phyloP scores from a whole-genome alignment of 345 rosid genomes.

The Excoecaria agallocha region DNA sequence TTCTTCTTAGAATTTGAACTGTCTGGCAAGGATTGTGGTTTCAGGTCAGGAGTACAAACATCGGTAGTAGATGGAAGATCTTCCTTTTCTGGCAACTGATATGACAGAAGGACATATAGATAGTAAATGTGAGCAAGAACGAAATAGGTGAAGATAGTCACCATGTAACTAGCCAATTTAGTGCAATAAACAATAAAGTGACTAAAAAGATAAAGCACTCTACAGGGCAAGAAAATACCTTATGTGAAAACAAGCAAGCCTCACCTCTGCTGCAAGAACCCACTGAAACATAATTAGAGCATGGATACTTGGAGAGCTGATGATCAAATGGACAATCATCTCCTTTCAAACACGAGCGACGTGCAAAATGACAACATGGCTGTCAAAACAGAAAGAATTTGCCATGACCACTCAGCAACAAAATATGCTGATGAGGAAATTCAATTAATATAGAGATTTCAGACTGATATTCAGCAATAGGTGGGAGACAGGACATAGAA shows the following conservation, averaged over 20 bases:
- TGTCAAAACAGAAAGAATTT: slow-evolving; percentile 40
- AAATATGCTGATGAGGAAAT: slow-evolving; percentile 4
- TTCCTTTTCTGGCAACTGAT: slow-evolving; percentile 38
- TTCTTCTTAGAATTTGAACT: slow-evolving; percentile 31
- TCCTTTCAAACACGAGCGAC: slow-evolving; percentile 83
- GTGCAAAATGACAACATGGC: slow-evolving; percentile 91
- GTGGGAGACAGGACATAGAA: slow-evolving; percentile 5
- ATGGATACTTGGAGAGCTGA: slow-evolving; percentile 78
- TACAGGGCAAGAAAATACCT: slow-evolving; percentile 44
- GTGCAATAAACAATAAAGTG: neutral
- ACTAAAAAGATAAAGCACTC: slow-evolving; percentile 1
- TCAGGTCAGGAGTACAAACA: slow-evolving; percentile 21
- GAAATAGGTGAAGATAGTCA: neutral
- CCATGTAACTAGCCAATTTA: neutral
- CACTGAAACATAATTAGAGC: slow-evolving; percentile 45
- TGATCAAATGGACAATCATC: slow-evolving; percentile 91
- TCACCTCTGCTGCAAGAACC: slow-evolving; percentile 76
- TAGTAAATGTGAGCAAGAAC: neutral
- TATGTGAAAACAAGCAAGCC: slow-evolving; percentile 78
- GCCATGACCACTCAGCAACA: slow-evolving; percentile 3
- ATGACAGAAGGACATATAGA: slow-evolving; percentile 12
- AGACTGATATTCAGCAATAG: neutral
- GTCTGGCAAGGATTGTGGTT: slow-evolving; percentile 21
- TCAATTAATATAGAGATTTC: neutral
- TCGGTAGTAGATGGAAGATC: slow-evolving; percentile 25